Percentiles rank a stretch among this genome's conserved stretches.
phyloP scores from a whole-genome alignment of 352 stramenopile species.

The Globisporangium lucens region DNA sequence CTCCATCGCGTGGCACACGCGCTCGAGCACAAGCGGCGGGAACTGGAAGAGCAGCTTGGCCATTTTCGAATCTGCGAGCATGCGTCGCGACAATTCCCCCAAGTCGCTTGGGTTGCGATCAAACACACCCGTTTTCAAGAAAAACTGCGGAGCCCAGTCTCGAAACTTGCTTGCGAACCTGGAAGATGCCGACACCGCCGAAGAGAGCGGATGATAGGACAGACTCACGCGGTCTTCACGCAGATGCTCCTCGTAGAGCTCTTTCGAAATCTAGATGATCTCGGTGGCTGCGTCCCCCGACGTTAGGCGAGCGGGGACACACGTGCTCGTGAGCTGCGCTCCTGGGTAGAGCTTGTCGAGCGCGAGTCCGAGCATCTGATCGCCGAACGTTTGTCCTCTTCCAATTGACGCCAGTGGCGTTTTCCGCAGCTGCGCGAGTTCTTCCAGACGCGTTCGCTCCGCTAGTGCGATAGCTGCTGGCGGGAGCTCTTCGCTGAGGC shows the following conservation, averaged over 20 bases:
- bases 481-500: background rate
- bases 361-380: conserved; percentile 50
- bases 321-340: conserved; percentile 12
- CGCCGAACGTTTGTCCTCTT: conserved; percentile 45
- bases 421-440: conserved; percentile 10
- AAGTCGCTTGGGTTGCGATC: conserved; percentile 12
- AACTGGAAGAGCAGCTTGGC: conserved; percentile 55
- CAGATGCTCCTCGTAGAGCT: conserved; percentile 33
- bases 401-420: conserved; percentile 26
- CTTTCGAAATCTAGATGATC: conserved; percentile 36
- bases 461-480: background rate
- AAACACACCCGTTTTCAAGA: background rate
- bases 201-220: conserved; percentile 30
- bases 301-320: conserved; percentile 28
- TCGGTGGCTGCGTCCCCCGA: conserved; percentile 44
- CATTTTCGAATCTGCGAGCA: conserved; percentile 31
- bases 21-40: conserved; percentile 48
- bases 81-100: conserved; percentile 12
- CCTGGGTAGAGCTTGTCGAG: conserved; percentile 22
- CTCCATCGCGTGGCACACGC: conserved; percentile 44
- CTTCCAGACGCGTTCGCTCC: background rate
- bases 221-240: conserved; percentile 40
- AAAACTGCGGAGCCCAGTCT: conserved; percentile 15
- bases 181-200: background rate
- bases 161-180: conserved; percentile 9